These are phyloP conservation scores for Metarhizium humberi DNA, from an alignment of 2,329 filamentous ascomycete genomes.

Conservation along the genomic window DNA sequence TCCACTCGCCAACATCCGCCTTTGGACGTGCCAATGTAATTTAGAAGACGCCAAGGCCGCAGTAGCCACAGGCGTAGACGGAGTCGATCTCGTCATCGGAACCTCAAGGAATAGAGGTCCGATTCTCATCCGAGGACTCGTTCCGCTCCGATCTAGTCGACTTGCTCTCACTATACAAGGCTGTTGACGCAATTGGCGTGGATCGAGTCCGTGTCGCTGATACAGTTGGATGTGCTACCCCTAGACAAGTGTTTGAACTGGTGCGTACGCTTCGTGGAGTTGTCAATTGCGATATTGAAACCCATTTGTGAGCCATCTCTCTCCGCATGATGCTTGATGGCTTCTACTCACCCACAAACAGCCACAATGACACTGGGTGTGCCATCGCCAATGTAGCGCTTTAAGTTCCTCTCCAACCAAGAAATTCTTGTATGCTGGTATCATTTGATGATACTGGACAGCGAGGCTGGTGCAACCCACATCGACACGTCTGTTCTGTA, in stretches of 20 bases:
- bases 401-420: constrained; percentile 42
- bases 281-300: constrained; percentile 54
- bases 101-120: constrained; percentile 2
- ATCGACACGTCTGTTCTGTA: constrained; percentile 22
- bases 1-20: neutral
- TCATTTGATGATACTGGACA: neutral
- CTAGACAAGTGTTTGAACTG: constrained; percentile 81
- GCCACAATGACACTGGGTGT: constrained; percentile 84
- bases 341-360: neutral
- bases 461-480: neutral
- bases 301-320: neutral
- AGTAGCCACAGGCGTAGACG: constrained; percentile 70
- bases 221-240: constrained; percentile 80
- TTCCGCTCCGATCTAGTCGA: constrained; percentile 73
- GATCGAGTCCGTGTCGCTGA: constrained; percentile 86
- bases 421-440: constrained; percentile 53
- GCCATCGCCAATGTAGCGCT: constrained; percentile 81
- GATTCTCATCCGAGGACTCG: constrained; percentile 65
- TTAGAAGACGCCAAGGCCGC: constrained; percentile 56
- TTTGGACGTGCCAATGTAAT: constrained; percentile 9
- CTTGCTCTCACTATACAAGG: constrained; percentile 68
- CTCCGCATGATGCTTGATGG: neutral
- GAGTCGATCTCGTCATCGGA: constrained; percentile 44
- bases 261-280: constrained; percentile 64
- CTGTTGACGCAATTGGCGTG: constrained; percentile 74